These are phyloP conservation scores for Cercospora sp. DNA, from an alignment of 2,329 filamentous ascomycete species.

Conservation along the genomic window DNA sequence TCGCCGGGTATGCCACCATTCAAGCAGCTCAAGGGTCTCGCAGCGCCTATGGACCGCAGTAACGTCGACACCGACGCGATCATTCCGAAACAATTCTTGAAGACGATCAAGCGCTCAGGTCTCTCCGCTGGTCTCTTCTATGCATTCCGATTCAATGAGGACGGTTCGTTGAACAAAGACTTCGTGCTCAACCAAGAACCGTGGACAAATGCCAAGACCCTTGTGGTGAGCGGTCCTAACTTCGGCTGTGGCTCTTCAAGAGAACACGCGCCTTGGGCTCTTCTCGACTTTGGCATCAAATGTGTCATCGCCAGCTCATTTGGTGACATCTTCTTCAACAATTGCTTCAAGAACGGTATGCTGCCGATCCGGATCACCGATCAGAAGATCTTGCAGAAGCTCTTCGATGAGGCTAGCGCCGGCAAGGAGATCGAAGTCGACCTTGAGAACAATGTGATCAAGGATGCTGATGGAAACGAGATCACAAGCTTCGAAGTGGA, in stretches of 20 bases:
- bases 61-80: slow-evolving; percentile 99
- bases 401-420: slow-evolving; percentile 74
- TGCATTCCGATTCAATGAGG: slow-evolving; percentile 71
- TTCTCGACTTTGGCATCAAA: slow-evolving; percentile 94
- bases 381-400: slow-evolving; percentile 63
- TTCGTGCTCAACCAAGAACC: slow-evolving; percentile 91
- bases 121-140: slow-evolving; percentile 87
- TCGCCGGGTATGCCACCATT: slow-evolving; percentile 78
- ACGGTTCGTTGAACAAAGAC: slow-evolving; percentile 69
- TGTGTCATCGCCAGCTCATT: slow-evolving; percentile 87
- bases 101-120: slow-evolving; percentile 97
- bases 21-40: slow-evolving; percentile 77
- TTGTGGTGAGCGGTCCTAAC: slow-evolving; percentile 88
- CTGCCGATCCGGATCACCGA: slow-evolving; percentile 77
- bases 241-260: slow-evolving; percentile 92
- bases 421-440: slow-evolving; percentile 87
- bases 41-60: slow-evolving; percentile 79
- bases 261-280: slow-evolving; percentile 95
- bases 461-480: slow-evolving; percentile 69
- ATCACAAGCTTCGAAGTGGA: slow-evolving; percentile 85
- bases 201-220: slow-evolving; percentile 80
- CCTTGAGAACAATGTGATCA: slow-evolving; percentile 79
- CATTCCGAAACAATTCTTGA: slow-evolving; percentile 98
- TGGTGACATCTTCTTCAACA: slow-evolving; percentile 98
- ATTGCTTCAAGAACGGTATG: slow-evolving; percentile 99